Evolutionary conservation across 352 stramenopile genomes (phyloP).

Genomic region (Phytophthora tentaculata): DNA sequence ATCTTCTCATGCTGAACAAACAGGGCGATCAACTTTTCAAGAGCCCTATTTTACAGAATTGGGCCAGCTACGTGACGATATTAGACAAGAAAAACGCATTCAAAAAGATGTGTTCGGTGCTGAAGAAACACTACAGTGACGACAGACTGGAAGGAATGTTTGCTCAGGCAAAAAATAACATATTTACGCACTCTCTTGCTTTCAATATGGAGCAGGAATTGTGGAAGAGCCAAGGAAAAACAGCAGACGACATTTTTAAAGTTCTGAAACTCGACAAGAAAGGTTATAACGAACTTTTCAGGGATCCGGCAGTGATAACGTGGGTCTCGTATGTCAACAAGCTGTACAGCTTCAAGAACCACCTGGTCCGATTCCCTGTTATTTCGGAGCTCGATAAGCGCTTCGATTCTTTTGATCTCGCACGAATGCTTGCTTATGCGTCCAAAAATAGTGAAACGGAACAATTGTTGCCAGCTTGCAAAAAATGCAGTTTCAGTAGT

Average conservation of each 20-base stretch:
- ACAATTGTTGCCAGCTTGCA: neutral
- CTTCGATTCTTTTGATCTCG: neutral
- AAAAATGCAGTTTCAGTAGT: constrained; percentile 8
- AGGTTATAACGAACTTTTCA: neutral
- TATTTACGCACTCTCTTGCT: neutral
- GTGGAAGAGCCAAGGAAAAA: neutral
- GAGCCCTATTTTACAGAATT: neutral
- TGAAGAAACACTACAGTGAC: neutral
- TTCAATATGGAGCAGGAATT: neutral
- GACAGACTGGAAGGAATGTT: neutral
- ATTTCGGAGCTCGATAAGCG: neutral
- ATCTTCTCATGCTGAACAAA: neutral
- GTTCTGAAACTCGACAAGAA: neutral
- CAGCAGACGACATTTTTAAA: constrained; percentile 3
- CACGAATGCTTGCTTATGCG: neutral
- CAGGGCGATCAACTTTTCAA: neutral
- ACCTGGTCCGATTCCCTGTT: neutral
- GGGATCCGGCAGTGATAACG: neutral
- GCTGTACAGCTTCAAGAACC: neutral
- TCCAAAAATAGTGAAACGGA: neutral
- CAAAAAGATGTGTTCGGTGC: neutral
- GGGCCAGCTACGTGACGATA: neutral
- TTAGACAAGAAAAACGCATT: neutral
- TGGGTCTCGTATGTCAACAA: constrained; percentile 8
- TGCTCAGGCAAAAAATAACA: neutral